A percentile compares a stretch with the other conserved stretches of the same genome.
These are phyloP conservation scores for Malus fusca DNA, from an alignment of 306 rosid genomes.

Conservation along the genomic window DNA sequence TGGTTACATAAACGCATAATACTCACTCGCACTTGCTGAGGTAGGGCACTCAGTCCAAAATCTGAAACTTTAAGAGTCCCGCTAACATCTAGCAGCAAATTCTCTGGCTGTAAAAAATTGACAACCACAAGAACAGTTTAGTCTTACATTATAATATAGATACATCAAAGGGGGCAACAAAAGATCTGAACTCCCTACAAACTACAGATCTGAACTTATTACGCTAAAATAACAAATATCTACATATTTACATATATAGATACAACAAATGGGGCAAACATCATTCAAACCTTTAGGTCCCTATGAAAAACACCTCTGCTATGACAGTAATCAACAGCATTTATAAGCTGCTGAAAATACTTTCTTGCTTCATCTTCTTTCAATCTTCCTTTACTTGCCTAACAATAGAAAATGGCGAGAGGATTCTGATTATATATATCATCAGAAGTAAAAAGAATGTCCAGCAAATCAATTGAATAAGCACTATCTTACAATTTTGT, in stretches of 20 bases:
- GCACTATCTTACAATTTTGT: slow-evolving; percentile 70
- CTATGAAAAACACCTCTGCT: slow-evolving; percentile 95
- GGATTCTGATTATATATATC: neutral
- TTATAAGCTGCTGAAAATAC: slow-evolving; percentile 86
- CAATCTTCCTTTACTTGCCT: slow-evolving; percentile 80
- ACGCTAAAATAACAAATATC: neutral
- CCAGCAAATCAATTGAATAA: neutral
- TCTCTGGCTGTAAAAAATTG: slow-evolving; percentile 67
- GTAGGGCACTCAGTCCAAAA: slow-evolving; percentile 92
- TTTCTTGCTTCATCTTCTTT: slow-evolving; percentile 95
- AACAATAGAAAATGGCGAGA: slow-evolving; percentile 5
- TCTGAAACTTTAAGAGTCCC: slow-evolving; percentile 87
- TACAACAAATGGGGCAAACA: neutral
- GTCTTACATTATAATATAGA: neutral
- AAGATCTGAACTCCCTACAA: neutral
- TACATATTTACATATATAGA: neutral
- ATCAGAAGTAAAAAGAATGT: slow-evolving; percentile 2
- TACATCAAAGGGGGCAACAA: neutral
- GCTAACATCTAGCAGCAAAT: slow-evolving; percentile 65
- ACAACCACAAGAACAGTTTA: slow-evolving; percentile 17
- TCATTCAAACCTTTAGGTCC: slow-evolving; percentile 62
- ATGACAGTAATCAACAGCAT: slow-evolving; percentile 93
- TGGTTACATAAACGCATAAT: slow-evolving; percentile 11
- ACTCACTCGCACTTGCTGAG: slow-evolving; percentile 94
- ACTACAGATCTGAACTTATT: neutral